These are phyloP conservation scores for Starmerella sp. DNA, from an alignment of 805 yeast species.

Conservation along the genomic window DNA sequence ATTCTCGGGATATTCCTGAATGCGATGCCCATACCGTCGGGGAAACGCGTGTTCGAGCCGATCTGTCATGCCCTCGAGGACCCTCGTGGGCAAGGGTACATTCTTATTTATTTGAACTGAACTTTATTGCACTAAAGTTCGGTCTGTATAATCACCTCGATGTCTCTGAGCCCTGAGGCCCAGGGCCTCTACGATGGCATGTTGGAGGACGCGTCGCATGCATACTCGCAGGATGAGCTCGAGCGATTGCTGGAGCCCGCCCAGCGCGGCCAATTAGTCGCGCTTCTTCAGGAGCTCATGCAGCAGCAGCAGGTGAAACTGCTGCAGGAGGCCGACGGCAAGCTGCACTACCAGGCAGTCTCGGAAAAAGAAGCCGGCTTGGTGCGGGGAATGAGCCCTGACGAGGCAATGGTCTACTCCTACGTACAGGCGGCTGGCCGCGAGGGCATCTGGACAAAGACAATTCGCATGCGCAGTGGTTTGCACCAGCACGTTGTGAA, in stretches of 20 bases:
- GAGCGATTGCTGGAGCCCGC: slow-evolving; percentile 37
- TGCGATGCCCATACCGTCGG: too few relatives aligned
- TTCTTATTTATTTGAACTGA: neutral
- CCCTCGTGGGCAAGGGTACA: neutral
- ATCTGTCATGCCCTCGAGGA: too few relatives aligned
- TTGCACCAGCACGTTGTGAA: slow-evolving; percentile 84
- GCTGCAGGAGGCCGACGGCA: slow-evolving; percentile 47
- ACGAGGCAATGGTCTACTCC: slow-evolving; percentile 83
- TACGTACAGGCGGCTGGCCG: slow-evolving; percentile 86
- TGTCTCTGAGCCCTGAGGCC: slow-evolving; percentile 31
- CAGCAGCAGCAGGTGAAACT: slow-evolving; percentile 55
- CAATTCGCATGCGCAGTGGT: slow-evolving; percentile 77
- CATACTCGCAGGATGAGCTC: slow-evolving; percentile 62
- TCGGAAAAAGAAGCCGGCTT: slow-evolving; percentile 62
- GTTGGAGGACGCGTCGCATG: slow-evolving; percentile 39
- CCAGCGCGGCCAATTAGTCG: slow-evolving; percentile 36
- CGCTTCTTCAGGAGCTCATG: slow-evolving; percentile 37
- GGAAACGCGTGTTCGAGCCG: too few relatives aligned
- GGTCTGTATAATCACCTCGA: neutral
- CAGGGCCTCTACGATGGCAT: slow-evolving; percentile 50
- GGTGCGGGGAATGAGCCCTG: slow-evolving; percentile 65
- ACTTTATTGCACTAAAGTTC: too few relatives aligned
- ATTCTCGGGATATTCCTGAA: too few relatives aligned
- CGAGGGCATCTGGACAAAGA: slow-evolving; percentile 94
- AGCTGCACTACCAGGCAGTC: slow-evolving; percentile 62